These are phyloP conservation scores for Lepidium africanum DNA, from an alignment of 345 rosid genomes.

Conservation along the genomic window DNA sequence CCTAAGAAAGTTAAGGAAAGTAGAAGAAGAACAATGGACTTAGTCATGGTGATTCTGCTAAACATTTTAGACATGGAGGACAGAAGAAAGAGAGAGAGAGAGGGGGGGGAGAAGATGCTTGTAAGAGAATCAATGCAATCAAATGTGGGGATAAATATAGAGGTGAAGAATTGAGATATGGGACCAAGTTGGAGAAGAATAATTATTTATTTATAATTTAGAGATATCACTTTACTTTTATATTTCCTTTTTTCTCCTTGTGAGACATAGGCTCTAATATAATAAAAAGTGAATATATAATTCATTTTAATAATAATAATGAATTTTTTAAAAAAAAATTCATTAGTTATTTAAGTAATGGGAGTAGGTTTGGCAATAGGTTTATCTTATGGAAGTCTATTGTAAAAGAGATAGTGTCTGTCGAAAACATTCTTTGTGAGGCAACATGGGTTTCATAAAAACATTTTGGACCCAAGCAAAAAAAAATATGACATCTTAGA, in stretches of 20 bases:
- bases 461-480: slow-evolving; percentile 6
- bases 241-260: not conserved
- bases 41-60: slow-evolving; percentile 22
- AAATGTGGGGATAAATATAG: slow-evolving; percentile 22
- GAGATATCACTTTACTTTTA: slow-evolving; percentile 43
- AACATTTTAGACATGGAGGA: slow-evolving; percentile 26
- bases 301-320: not conserved
- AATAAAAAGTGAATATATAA: not conserved
- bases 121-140: slow-evolving; percentile 21
- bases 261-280: slow-evolving; percentile 8
- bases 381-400: not conserved
- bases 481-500: slow-evolving; percentile 18
- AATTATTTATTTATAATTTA: slow-evolving; percentile 2
- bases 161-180: not conserved
- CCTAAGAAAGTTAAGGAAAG: slow-evolving; percentile 40
- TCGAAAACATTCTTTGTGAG: slow-evolving; percentile 24
- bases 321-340: too few relatives aligned
- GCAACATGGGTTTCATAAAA: slow-evolving; percentile 19
- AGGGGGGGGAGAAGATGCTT: not conserved
- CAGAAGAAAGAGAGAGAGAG: slow-evolving; percentile 1
- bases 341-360: not conserved
- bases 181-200: slow-evolving; percentile 13
- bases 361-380: slow-evolving; percentile 21
- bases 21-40: slow-evolving; percentile 31
- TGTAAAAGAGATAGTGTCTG: slow-evolving; percentile 3